Conservation (phyloP, 805 yeast genomes). For the Candida andamanensis region DNA sequence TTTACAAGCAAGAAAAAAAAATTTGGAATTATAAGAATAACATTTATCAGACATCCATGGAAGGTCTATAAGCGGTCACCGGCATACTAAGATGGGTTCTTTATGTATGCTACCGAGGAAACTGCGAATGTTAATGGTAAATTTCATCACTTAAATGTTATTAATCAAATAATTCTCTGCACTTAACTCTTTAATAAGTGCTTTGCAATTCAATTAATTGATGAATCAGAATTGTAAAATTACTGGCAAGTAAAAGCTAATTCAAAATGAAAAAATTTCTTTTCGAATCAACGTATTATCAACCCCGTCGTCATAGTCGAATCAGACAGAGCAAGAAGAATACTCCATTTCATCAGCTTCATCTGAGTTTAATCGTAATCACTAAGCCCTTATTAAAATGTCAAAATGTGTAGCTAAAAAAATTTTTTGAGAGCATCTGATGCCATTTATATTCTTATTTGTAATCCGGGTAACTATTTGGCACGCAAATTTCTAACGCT, state of each 20-base stretch:
- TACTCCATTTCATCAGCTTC: conserved; percentile 48
- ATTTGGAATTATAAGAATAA: no score
- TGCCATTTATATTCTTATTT: conserved; percentile 2
- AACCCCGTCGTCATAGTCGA: conserved; percentile 93
- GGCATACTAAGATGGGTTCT: conserved; percentile 80
- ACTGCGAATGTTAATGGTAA: conserved; percentile 86
- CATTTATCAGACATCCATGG: conserved; percentile 85
- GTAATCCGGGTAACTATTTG: neutral
- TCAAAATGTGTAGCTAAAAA: conserved; percentile 3
- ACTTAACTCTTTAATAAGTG: conserved; percentile 17
- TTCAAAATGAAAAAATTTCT: conserved; percentile 26
- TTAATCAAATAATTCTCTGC: conserved; percentile 2
- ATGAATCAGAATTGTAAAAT: conserved; percentile 56
- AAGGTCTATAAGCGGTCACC: conserved; percentile 84
- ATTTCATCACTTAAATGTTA: conserved; percentile 58
- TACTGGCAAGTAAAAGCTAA: conserved; percentile 89
- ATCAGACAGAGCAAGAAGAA: conserved; percentile 90
- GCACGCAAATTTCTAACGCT: no score
- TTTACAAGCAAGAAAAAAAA: no score
- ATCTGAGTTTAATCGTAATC: conserved; percentile 4
- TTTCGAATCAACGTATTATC: conserved; percentile 38
- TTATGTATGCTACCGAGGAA: conserved; percentile 88
- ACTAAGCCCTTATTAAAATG: conserved; percentile 10
- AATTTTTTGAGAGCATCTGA: conserved; percentile 1
- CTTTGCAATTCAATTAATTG: conserved; percentile 19